Conservation (phyloP, 2,329 filamentous ascomycete species). For the Sporothrix schenckii region DNA sequence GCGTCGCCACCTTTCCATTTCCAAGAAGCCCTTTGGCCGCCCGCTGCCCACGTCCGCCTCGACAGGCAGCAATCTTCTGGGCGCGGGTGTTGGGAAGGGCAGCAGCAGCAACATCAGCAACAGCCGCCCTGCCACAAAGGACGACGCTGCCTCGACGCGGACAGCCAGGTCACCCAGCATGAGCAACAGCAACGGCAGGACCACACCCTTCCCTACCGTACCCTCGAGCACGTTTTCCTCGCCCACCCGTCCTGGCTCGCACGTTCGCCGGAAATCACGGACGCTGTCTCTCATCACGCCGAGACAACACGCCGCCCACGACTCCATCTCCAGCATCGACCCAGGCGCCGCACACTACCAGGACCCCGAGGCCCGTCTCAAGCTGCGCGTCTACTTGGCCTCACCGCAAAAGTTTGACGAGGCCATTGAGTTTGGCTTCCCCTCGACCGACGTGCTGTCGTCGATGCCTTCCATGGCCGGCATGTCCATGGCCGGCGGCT, state of each 20-base stretch:
- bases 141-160: slow-evolving; percentile 38
- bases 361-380: slow-evolving; percentile 84
- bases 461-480: slow-evolving; percentile 30
- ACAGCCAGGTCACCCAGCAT: slow-evolving; percentile 6
- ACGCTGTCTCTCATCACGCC: slow-evolving; percentile 59
- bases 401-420: slow-evolving; percentile 96
- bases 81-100: background rate
- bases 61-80: slow-evolving; percentile 30
- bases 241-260: slow-evolving; percentile 38
- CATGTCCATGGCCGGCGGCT: slow-evolving; percentile 37
- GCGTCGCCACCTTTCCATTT: slow-evolving; percentile 71
- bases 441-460: slow-evolving; percentile 57
- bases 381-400: slow-evolving; percentile 81
- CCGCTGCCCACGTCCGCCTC: slow-evolving; percentile 48
- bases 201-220: slow-evolving; percentile 36
- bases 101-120: background rate
- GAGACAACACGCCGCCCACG: slow-evolving; percentile 51
- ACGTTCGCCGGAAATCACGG: slow-evolving; percentile 56
- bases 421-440: slow-evolving; percentile 90
- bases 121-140: slow-evolving; percentile 53
- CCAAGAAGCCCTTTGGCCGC: slow-evolving; percentile 65
- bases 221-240: slow-evolving; percentile 37
- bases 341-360: slow-evolving; percentile 80
- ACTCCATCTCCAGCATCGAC: slow-evolving; percentile 62
- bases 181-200: slow-evolving; percentile 36